A percentile compares a stretch with the other conserved stretches of the same genome.
phyloP scores from a whole-genome alignment of 345 rosid genomes.

The Anastatica hierochuntica region DNA sequence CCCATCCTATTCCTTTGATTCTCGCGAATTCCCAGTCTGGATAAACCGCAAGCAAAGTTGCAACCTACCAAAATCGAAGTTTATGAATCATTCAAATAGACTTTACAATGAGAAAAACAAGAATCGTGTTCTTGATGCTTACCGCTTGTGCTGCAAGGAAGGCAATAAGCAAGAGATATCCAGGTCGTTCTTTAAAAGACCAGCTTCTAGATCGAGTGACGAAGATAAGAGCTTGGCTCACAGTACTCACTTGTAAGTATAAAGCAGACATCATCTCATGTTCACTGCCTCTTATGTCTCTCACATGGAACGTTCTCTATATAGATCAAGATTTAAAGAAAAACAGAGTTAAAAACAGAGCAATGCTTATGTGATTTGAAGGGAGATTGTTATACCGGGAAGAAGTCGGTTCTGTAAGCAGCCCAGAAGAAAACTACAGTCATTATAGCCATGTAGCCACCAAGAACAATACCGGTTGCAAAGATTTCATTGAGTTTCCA shows the following conservation, averaged over 20 bases:
- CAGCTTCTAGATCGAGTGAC: slow-evolving; percentile 92
- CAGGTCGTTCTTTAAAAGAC: slow-evolving; percentile 80
- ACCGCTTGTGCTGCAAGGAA: slow-evolving; percentile 66
- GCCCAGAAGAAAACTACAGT: slow-evolving; percentile 85
- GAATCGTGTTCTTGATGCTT: neutral
- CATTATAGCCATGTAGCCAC: slow-evolving; percentile 73
- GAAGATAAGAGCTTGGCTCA: slow-evolving; percentile 88
- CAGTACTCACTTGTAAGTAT: slow-evolving; percentile 93
- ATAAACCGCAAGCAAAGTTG: slow-evolving; percentile 64
- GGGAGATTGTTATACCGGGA: slow-evolving; percentile 36
- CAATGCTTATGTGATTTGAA: neutral
- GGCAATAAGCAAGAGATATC: slow-evolving; percentile 43
- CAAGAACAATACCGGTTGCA: slow-evolving; percentile 77
- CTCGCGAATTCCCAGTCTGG: slow-evolving; percentile 69
- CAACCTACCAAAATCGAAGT: slow-evolving; percentile 37
- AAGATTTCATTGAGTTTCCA: slow-evolving; percentile 92
- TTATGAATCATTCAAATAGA: neutral
- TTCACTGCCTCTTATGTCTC: slow-evolving; percentile 23
- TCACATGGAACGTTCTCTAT: slow-evolving; percentile 62
- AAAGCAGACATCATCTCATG: slow-evolving; percentile 73
- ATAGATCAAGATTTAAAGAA: neutral
- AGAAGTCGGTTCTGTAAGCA: slow-evolving; percentile 53
- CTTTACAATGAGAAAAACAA: neutral
- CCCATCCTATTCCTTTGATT: slow-evolving; percentile 75
- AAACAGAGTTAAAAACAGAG: slow-evolving; percentile 4